Base-by-base conservation (phyloP, 305 asterid species). In the Withania somnifera region DNA sequence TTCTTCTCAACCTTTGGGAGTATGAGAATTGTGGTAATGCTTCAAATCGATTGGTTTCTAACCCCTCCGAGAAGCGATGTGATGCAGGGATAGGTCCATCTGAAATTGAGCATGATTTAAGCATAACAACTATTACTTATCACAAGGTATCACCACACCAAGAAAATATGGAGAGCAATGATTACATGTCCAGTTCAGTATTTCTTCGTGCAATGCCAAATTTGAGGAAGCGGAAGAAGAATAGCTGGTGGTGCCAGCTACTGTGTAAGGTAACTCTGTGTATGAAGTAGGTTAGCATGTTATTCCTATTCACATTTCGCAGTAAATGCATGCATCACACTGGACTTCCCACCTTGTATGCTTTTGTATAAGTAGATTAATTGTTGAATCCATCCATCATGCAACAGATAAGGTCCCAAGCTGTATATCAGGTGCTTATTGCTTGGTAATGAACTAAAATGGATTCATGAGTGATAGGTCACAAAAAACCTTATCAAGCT, bases 161-260 rank as follows among this genome's bases (percentile, higher is more conserved):
- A 75, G 83, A 85, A n/a, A 83, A 50, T 32, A 38, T 58, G 22
- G 81, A 66, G 67, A 81, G 82, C 15, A 90, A 83, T 82, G 89
- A 76, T 80, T 47, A 84, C 2, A 79, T 45, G 81, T 61, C 66
- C 26, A 28, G 47, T 26, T 45, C 78, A 10, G 22, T 32, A 14
- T 86, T 87, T 78, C 92, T 95, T 17, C 94, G 93, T 2, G 96
- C 99, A 69, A 94, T 95, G 97, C 99, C 99, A 4, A 90, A 90
- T 83, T 84, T 95, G 87, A 92, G 94, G 86, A 91, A 89, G 86
- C 93, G 89, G 82, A 90, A 83, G 76, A 86, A 76, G 83, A 76
- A 76, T 76, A 51, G 64, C 63, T 51, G 80, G 51, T 3, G 47
- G 36, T 76, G 11, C 14, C 28, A n/a, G 47, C 19, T 76, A 50